These are phyloP conservation scores for Paxillus rubicundulus DNA, from an alignment of 768 basidiomycete species.

Conservation along the genomic window DNA sequence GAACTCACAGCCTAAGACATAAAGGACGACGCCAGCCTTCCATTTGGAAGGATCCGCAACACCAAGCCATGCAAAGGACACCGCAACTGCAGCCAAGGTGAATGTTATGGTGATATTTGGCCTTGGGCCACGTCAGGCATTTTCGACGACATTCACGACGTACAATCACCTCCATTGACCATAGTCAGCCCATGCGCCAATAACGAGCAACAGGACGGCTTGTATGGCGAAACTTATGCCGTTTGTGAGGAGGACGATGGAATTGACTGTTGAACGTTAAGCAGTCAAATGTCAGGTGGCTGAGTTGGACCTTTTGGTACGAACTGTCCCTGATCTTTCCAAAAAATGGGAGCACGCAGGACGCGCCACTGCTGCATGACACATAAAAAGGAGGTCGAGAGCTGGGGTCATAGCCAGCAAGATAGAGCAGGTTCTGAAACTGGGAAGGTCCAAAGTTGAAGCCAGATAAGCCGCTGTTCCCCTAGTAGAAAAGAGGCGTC, in stretches of 20 bases:
- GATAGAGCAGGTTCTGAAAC: constrained; percentile 69
- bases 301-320: constrained; percentile 14
- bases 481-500: constrained; percentile 32
- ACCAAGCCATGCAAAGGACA: constrained; percentile 78
- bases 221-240: constrained; percentile 79
- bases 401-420: constrained; percentile 69
- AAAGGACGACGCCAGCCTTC: constrained; percentile 58
- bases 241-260: constrained; percentile 75
- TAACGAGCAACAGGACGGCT: constrained; percentile 57
- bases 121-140: constrained; percentile 30
- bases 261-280: constrained; percentile 50
- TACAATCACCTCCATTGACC: constrained; percentile 64
- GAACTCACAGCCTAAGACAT: constrained; percentile 60
- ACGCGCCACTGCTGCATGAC: constrained; percentile 46
- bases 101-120: constrained; percentile 79
- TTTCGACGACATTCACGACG: background rate
- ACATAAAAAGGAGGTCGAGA: constrained; percentile 47
- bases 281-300: background rate
- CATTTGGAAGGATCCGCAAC: constrained; percentile 64
- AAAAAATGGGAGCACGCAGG: constrained; percentile 66
- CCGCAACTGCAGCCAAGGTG: constrained; percentile 59
- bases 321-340: constrained; percentile 58
- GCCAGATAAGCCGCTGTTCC: constrained; percentile 66
- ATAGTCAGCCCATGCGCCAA: constrained; percentile 82
- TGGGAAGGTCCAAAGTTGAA: constrained; percentile 74